These are phyloP conservation scores for Colletotrichum magnum DNA, from an alignment of 2,329 filamentous ascomycete species.

Conservation along the genomic window DNA sequence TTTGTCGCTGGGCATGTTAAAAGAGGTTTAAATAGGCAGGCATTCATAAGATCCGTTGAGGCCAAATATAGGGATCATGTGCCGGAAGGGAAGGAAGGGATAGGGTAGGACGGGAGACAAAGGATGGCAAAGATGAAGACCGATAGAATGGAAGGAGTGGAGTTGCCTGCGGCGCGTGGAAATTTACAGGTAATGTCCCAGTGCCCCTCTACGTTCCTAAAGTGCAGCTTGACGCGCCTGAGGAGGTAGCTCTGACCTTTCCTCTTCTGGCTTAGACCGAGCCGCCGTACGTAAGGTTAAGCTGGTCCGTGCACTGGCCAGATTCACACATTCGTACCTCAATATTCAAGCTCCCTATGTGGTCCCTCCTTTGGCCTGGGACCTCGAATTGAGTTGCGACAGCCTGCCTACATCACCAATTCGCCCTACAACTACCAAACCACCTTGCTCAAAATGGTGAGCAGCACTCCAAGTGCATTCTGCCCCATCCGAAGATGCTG, in stretches of 20 bases:
- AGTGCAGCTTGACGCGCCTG: slow-evolving; percentile 29
- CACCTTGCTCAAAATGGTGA: slow-evolving; percentile 39
- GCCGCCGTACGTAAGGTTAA: slow-evolving; percentile 30
- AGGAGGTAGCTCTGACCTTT: slow-evolving; percentile 17
- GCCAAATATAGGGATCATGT: background rate
- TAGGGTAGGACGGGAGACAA: slow-evolving; percentile 11
- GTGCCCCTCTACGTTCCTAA: slow-evolving; percentile 34
- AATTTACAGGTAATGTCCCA: slow-evolving; percentile 31
- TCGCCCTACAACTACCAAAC: slow-evolving; percentile 24
- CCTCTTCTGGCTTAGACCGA: slow-evolving; percentile 6
- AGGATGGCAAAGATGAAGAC: slow-evolving; percentile 17
- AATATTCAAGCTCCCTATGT: slow-evolving; percentile 40
- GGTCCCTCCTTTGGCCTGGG: slow-evolving; percentile 29
- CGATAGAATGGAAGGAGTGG: slow-evolving; percentile 17
- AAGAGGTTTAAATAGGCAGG: background rate
- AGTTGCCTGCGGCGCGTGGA: slow-evolving; percentile 35
- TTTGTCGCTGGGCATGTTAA: background rate
- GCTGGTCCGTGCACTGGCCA: slow-evolving; percentile 43
- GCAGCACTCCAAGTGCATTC: background rate
- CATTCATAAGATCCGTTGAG: background rate
- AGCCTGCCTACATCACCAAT: slow-evolving; percentile 34
- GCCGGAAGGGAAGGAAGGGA: slow-evolving; percentile 1
- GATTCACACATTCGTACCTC: slow-evolving; percentile 43
- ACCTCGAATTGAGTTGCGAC: slow-evolving; percentile 39
- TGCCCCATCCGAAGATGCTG: slow-evolving; percentile 18